These are phyloP conservation scores for Aspergillus nomiae DNA, from an alignment of 2,329 filamentous ascomycete genomes.

Conservation along the genomic window DNA sequence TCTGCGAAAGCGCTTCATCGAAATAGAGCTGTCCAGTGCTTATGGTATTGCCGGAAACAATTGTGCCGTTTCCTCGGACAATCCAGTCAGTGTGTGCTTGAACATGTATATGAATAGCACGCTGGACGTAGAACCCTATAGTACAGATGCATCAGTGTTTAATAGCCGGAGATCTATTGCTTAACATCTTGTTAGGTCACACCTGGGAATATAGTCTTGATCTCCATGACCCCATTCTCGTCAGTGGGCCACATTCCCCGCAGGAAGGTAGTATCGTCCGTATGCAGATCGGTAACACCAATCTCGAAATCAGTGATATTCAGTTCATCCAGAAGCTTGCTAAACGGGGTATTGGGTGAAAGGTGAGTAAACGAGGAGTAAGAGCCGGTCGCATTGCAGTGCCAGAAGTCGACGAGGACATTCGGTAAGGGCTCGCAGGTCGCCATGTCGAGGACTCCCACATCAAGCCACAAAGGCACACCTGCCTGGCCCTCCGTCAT, in stretches of 20 bases:
- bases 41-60: slow-evolving; percentile 28
- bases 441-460: slow-evolving; percentile 46
- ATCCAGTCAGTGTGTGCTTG: slow-evolving; percentile 41
- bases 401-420: slow-evolving; percentile 46
- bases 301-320: slow-evolving; percentile 30
- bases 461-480: slow-evolving; percentile 44
- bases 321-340: slow-evolving; percentile 27
- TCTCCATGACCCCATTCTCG: slow-evolving; percentile 47
- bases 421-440: slow-evolving; percentile 42
- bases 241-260: slow-evolving; percentile 51
- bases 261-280: slow-evolving; percentile 41
- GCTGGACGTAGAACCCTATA: slow-evolving; percentile 43
- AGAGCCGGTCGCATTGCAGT: slow-evolving; percentile 46
- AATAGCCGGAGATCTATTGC: background rate
- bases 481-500: slow-evolving; percentile 40
- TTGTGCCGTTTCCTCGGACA: slow-evolving; percentile 29
- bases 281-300: slow-evolving; percentile 22
- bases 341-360: slow-evolving; percentile 33
- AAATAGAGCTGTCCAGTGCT: slow-evolving; percentile 39
- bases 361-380: slow-evolving; percentile 35
- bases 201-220: slow-evolving; percentile 48
- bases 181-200: slow-evolving; percentile 4
- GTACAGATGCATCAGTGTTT: background rate
- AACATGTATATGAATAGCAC: slow-evolving; percentile 52
- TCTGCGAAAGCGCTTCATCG: slow-evolving; percentile 28